These are phyloP conservation scores for Cronartium ribicola DNA, from an alignment of 1,284 basidiomycete species.

Conservation along the genomic window DNA sequence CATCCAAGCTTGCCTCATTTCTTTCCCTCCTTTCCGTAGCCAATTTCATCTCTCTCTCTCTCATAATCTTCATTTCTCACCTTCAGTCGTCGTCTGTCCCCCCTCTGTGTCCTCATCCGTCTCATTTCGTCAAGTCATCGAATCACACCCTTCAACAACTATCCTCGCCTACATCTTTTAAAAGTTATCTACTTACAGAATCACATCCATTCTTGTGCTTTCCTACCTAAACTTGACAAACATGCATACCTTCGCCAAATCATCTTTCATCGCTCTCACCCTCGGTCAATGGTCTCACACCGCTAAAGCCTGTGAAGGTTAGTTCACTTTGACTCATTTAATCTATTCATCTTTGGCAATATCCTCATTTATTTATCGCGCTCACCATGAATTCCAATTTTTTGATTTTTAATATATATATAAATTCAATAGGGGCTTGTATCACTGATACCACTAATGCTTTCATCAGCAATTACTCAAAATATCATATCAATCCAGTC, in stretches of 20 bases:
- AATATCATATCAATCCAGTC: constrained; percentile 3
- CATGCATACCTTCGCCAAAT: background rate
- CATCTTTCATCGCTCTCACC: background rate
- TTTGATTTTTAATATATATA: background rate
- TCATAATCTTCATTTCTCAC: no score
- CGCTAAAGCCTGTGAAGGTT: constrained; percentile 9
- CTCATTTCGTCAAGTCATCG: no score
- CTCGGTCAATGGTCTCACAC: background rate
- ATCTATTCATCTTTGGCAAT: background rate
- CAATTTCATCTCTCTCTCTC: no score
- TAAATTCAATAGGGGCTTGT: constrained; percentile 61
- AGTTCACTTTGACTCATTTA: background rate
- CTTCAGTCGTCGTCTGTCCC: no score
- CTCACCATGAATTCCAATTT: background rate
- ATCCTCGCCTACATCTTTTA: no score
- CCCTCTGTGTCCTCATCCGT: no score
- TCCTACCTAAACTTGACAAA: no score
- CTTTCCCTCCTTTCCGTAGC: no score
- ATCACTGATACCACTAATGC: constrained; percentile 61
- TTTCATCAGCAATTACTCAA: constrained; percentile 58
- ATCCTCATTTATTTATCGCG: background rate
- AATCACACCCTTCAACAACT: no score
- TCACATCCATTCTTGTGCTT: no score
- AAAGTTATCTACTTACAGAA: no score
- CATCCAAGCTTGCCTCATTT: no score